Conservation (phyloP, 495 filamentous ascomycete genomes). For the Thozetella sp. region DNA sequence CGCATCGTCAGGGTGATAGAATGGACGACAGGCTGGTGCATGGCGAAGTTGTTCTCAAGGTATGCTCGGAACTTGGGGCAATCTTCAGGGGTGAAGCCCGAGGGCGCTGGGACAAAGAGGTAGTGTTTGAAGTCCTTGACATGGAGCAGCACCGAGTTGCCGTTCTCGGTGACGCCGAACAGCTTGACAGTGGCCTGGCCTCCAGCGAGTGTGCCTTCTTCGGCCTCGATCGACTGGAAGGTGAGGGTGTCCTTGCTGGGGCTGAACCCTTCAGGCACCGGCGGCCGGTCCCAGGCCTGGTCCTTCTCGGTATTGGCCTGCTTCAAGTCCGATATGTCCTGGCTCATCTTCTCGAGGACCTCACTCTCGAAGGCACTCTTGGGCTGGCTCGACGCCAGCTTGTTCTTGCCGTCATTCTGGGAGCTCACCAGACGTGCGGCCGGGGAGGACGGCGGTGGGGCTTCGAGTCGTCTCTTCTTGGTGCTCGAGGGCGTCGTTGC, state of each 20-base stretch:
- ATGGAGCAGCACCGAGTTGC: conserved; percentile 93
- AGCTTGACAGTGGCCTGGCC: conserved; percentile 79
- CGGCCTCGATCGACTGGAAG: conserved; percentile 95
- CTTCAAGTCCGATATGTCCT: conserved; percentile 85
- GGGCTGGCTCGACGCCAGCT: conserved; percentile 74
- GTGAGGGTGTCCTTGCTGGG: conserved; percentile 70
- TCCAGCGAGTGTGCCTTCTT: conserved; percentile 78
- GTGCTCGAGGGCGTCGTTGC: conserved; percentile 29
- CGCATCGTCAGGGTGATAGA: conserved; percentile 77
- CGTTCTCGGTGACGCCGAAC: conserved; percentile 95
- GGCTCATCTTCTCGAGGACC: conserved; percentile 90
- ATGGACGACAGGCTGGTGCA: conserved; percentile 58
- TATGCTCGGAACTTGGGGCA: conserved; percentile 74
- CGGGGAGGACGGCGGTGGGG: conserved; percentile 46
- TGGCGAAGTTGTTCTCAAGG: conserved; percentile 72
- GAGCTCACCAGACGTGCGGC: conserved; percentile 57
- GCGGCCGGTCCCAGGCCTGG: conserved; percentile 88
- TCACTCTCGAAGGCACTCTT: conserved; percentile 94
- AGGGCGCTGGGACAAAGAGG: conserved; percentile 87
- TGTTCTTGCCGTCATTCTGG: conserved; percentile 60
- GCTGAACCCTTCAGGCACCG: conserved; percentile 67
- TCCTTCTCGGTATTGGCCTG: conserved; percentile 87
- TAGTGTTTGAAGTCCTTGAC: conserved; percentile 97
- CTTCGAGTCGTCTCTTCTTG: conserved; percentile 83
- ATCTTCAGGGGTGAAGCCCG: conserved; percentile 75